phyloP scores from a whole-genome alignment of 176 grass and related monocot species.

The Neostapfia colusana region DNA sequence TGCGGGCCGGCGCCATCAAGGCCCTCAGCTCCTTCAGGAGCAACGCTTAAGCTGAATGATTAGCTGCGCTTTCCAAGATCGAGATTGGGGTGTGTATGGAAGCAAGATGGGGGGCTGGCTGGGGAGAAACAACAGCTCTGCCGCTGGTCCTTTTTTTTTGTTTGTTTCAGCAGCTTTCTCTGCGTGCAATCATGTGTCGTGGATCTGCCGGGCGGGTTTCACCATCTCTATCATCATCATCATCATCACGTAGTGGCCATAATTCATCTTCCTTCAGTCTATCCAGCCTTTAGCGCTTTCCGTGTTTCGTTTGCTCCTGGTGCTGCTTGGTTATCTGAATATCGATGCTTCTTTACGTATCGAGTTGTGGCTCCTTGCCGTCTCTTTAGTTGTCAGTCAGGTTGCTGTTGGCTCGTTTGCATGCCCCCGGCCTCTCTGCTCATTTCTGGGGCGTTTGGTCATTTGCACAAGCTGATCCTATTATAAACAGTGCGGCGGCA shows the following conservation, averaged over 20 bases:
- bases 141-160: slow-evolving; percentile 29
- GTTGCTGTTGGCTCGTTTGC: too few species aligned
- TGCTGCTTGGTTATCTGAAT: not conserved
- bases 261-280: not conserved
- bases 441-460: not conserved
- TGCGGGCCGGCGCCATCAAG: slow-evolving; percentile 64
- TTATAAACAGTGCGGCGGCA: not conserved
- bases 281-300: not conserved
- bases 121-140: too few species aligned
- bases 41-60: slow-evolving; percentile 45
- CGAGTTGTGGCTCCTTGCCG: too few species aligned
- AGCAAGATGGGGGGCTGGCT: too few species aligned
- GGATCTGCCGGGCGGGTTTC: not conserved
- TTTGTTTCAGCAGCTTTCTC: slow-evolving; percentile 40
- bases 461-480: not conserved
- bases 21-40: slow-evolving; percentile 71
- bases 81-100: not conserved
- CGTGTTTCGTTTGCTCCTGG: not conserved
- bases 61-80: not conserved
- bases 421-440: too few species aligned
- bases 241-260: slow-evolving; percentile 17
- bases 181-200: slow-evolving; percentile 23
- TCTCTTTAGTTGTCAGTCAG: too few species aligned
- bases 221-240: not conserved
- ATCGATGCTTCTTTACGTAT: not conserved